Evolutionary conservation across 768 basidiomycete species (phyloP).

Genomic region (Cantharellus anzutake): DNA sequence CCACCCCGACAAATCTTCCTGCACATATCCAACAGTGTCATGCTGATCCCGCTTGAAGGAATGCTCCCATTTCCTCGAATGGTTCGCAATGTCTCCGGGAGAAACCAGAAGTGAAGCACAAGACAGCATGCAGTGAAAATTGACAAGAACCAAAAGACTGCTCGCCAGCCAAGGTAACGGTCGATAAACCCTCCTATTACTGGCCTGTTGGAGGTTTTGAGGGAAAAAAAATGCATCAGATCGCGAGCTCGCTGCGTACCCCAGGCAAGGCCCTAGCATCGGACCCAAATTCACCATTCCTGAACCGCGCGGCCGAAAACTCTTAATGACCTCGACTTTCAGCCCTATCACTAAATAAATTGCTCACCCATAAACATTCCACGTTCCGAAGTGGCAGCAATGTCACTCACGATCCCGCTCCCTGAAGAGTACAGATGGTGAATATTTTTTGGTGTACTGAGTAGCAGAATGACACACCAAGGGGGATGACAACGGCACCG

Average conservation of each 20-base stretch:
- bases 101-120: conserved; percentile 26
- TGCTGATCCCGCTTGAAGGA: conserved; percentile 15
- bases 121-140: conserved; percentile 30
- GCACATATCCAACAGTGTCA: conserved; percentile 2
- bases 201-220: background rate
- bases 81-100: conserved; percentile 26
- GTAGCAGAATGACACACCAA: conserved; percentile 27
- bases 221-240: background rate
- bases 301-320: no score
- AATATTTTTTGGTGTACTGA: no score
- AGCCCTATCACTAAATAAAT: no score
- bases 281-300: conserved; percentile 43
- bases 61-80: conserved; percentile 29
- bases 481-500: conserved; percentile 57
- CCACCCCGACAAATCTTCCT: background rate
- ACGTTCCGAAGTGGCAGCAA: conserved; percentile 50
- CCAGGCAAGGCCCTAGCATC: conserved; percentile 26
- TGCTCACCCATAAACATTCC: conserved; percentile 40
- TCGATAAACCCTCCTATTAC: background rate
- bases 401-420: conserved; percentile 54
- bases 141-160: conserved; percentile 45
- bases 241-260: conserved; percentile 13
- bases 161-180: conserved; percentile 16
- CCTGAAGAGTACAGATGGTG: no score
- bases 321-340: no score